Percentiles rank a stretch among this genome's conserved stretches.
phyloP scores from a whole-genome alignment of 2,329 filamentous ascomycete genomes.

The Pestalotiopsis sp. region DNA sequence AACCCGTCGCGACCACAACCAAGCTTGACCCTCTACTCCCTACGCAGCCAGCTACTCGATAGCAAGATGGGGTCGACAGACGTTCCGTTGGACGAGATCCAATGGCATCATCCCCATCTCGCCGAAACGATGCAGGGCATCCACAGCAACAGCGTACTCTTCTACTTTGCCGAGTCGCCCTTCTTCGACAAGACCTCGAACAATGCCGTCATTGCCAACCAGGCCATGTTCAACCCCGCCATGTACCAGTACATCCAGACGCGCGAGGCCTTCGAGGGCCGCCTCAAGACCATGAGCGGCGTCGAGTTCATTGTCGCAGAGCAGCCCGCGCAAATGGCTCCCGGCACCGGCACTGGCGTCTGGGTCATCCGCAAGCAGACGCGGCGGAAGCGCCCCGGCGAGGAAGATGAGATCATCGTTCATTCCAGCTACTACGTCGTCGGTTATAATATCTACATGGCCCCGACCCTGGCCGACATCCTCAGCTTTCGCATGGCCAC shows the following conservation, averaged over 20 bases:
- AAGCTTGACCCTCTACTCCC: neutral
- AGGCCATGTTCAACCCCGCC: conserved; percentile 62
- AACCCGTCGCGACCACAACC: neutral
- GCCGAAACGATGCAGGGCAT: conserved; percentile 58
- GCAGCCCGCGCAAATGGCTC: conserved; percentile 64
- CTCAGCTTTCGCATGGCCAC: conserved; percentile 59
- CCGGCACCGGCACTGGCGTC: conserved; percentile 63
- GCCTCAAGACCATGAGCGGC: conserved; percentile 65
- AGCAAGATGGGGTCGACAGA: conserved; percentile 22
- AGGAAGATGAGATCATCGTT: conserved; percentile 62
- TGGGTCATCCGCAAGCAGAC: conserved; percentile 74
- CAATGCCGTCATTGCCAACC: conserved; percentile 64
- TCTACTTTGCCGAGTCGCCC: conserved; percentile 69
- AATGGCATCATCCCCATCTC: conserved; percentile 60
- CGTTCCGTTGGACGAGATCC: conserved; percentile 64
- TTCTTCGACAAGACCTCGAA: conserved; percentile 72
- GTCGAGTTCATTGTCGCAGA: conserved; percentile 69
- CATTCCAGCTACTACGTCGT: conserved; percentile 66
- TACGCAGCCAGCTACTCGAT: neutral
- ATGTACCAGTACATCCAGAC: conserved; percentile 62
- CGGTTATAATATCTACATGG: conserved; percentile 69
- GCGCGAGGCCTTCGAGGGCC: conserved; percentile 65
- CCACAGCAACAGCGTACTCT: conserved; percentile 67
- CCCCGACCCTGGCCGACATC: conserved; percentile 62
- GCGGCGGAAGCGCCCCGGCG: conserved; percentile 56